A percentile compares a stretch with the other conserved stretches of the same genome.
Evolutionary conservation across 805 yeast genomes (phyloP).

Genomic region (Barnettozyma pratensis): DNA sequence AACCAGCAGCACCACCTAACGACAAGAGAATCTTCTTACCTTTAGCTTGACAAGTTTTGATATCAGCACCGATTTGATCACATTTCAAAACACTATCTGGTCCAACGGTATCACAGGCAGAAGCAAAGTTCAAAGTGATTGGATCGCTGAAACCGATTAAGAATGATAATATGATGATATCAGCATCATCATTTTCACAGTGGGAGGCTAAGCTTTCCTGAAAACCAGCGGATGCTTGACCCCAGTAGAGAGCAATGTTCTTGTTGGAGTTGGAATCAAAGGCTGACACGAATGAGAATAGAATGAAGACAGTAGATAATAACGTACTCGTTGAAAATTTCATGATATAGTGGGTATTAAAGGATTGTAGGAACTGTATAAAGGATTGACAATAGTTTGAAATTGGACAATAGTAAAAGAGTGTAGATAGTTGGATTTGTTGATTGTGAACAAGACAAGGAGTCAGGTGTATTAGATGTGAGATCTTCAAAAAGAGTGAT

Average conservation of each 20-base stretch:
- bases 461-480: not conserved
- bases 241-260: conserved; percentile 85
- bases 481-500: not conserved
- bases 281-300: conserved; percentile 5
- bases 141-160: conserved; percentile 43
- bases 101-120: conserved; percentile 34
- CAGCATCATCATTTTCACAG: conserved; percentile 67
- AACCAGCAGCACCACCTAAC: conserved; percentile 67
- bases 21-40: conserved; percentile 81
- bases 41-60: conserved; percentile 67
- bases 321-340: not conserved
- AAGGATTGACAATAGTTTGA: not conserved
- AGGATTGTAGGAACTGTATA: not conserved
- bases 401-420: not conserved
- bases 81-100: conserved; percentile 41
- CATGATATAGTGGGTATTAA: not conserved
- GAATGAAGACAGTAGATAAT: conserved; percentile 1
- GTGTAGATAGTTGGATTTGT: conserved; percentile 8
- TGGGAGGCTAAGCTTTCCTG: conserved; percentile 44
- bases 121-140: conserved; percentile 52
- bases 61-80: conserved; percentile 61
- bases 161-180: conserved; percentile 69
- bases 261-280: conserved; percentile 36
- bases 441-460: not conserved
- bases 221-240: conserved; percentile 71